phyloP scores from a whole-genome alignment of 164 flowering plant species.

The Kingdonia uniflora region DNA sequence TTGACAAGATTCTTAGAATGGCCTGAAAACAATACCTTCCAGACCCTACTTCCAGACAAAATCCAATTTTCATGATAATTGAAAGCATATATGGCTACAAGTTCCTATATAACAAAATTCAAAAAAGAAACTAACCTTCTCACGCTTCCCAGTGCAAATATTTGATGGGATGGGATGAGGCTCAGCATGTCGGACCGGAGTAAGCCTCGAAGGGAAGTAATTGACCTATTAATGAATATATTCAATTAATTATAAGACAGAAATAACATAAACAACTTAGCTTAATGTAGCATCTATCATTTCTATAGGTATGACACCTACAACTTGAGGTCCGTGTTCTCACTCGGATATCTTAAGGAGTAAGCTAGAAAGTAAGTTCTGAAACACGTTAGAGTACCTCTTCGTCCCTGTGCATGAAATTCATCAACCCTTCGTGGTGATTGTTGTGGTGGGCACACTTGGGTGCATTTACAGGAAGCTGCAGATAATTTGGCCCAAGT shows the following conservation, averaged over 20 bases:
- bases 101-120: not conserved
- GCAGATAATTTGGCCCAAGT: slow-evolving; percentile 92
- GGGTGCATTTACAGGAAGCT: slow-evolving; percentile 92
- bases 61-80: no score
- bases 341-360: no score
- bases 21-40: no score
- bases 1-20: no score
- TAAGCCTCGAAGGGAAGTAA: slow-evolving; percentile 95
- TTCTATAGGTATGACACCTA: no score
- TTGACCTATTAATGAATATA: slow-evolving; percentile 41
- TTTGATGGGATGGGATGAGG: slow-evolving; percentile 57
- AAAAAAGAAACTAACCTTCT: slow-evolving; percentile 39
- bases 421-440: slow-evolving; percentile 96
- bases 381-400: slow-evolving; percentile 80
- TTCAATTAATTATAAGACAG: not conserved
- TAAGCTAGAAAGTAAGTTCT: no score
- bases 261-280: not conserved
- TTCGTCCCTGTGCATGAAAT: slow-evolving; percentile 97
- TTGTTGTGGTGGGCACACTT: slow-evolving; percentile 91
- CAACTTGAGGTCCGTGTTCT: no score
- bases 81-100: no score
- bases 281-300: no score
- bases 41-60: no score
- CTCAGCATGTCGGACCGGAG: slow-evolving; percentile 85
- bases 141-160: slow-evolving; percentile 53